A percentile compares a stretch with the other conserved stretches of the same genome.
phyloP scores from a whole-genome alignment of 306 rosid genomes.

The Glycine tomentella region DNA sequence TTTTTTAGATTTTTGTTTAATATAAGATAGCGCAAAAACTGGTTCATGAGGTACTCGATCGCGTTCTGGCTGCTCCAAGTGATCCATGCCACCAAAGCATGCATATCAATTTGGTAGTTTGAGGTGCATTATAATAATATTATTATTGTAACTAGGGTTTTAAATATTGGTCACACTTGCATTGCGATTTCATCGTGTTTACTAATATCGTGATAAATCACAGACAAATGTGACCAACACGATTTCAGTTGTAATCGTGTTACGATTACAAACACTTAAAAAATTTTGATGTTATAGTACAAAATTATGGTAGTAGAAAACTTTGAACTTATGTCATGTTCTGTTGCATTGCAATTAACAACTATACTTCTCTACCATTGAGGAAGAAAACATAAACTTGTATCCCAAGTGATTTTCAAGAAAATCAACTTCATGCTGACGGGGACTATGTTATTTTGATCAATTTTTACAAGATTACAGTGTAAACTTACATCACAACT shows the following conservation, averaged over 20 bases:
- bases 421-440: not conserved
- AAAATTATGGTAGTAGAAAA: too few species aligned
- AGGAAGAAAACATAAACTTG: not conserved
- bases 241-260: too few species aligned
- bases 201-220: too few species aligned
- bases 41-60: constrained; percentile 30
- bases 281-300: too few species aligned
- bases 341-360: constrained; percentile 20
- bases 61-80: constrained; percentile 32
- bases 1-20: constrained; percentile 35
- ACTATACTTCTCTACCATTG: not conserved
- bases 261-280: too few species aligned
- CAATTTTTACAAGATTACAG: not conserved
- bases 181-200: too few species aligned
- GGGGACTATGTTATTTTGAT: not conserved
- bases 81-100: not conserved
- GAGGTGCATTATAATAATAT: not conserved
- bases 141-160: too few species aligned
- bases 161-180: too few species aligned
- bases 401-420: not conserved
- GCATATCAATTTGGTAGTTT: constrained; percentile 37
- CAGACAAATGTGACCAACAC: too few species aligned
- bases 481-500: not conserved
- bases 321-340: not conserved
- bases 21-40: constrained; percentile 39